Conservation (phyloP, 306 rosid species). For the Vigna mungo region DNA sequence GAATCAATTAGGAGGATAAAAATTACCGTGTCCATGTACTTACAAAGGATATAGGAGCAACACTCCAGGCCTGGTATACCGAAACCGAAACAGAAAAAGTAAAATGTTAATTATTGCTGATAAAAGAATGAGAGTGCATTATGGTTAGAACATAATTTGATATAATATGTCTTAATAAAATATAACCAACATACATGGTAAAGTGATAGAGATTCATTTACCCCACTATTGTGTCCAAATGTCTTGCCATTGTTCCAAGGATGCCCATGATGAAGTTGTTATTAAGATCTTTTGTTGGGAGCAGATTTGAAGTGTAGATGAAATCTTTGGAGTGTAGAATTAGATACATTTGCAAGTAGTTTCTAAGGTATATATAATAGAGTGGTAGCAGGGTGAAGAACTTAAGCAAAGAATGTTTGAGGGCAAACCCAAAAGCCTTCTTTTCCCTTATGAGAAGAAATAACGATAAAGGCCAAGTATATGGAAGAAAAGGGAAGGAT, state of each 20-base stretch:
- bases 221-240: slow-evolving; percentile 74
- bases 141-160: neutral
- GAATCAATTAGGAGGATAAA: neutral
- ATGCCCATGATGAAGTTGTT: slow-evolving; percentile 64
- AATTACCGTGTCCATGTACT: slow-evolving; percentile 45
- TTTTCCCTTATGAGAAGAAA: slow-evolving; percentile 57
- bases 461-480: slow-evolving; percentile 28
- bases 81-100: neutral
- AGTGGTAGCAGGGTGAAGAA: neutral
- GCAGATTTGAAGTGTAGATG: slow-evolving; percentile 1
- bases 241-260: slow-evolving; percentile 69
- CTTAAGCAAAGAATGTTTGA: slow-evolving; percentile 61
- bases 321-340: neutral
- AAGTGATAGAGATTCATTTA: slow-evolving; percentile 33
- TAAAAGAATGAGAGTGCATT: neutral
- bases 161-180: neutral
- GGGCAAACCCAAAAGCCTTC: slow-evolving; percentile 55
- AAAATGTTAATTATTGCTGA: slow-evolving; percentile 16
- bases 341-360: neutral
- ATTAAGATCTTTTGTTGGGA: slow-evolving; percentile 24
- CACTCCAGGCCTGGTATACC: slow-evolving; percentile 72
- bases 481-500: neutral
- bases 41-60: slow-evolving; percentile 89
- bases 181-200: neutral
- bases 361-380: slow-evolving; percentile 17